Evolutionary conservation across 2,329 filamentous ascomycete species (phyloP).

Genomic region (Akanthomyces uredinophilus): DNA sequence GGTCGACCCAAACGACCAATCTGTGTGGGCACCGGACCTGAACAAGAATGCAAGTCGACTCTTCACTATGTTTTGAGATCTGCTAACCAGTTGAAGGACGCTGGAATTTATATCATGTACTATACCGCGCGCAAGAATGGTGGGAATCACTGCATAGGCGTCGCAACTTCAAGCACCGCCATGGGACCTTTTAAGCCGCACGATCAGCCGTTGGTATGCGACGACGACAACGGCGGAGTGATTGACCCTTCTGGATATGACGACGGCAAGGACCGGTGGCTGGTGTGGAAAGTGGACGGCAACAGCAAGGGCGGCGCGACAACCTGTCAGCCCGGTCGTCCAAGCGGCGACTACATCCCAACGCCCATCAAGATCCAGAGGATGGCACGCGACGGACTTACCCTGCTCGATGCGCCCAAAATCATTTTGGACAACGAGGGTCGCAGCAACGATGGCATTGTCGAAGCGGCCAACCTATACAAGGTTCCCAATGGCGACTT

Average conservation of each 20-base stretch:
- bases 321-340: conserved; percentile 8
- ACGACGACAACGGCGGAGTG: not conserved
- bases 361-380: conserved; percentile 15
- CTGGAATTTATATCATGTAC: conserved; percentile 13
- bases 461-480: conserved; percentile 12
- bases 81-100: not conserved
- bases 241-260: conserved; percentile 12
- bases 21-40: conserved; percentile 14
- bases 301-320: conserved; percentile 15
- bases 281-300: conserved; percentile 10
- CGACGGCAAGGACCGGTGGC: conserved; percentile 6
- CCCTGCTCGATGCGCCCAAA: conserved; percentile 5
- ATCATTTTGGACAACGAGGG: conserved; percentile 10
- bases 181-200: conserved; percentile 7
- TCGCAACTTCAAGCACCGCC: conserved; percentile 11
- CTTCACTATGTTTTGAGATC: not conserved
- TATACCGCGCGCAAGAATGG: conserved; percentile 5
- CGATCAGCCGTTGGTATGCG: conserved; percentile 7
- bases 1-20: conserved; percentile 11
- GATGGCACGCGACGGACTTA: conserved; percentile 9
- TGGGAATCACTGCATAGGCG: conserved; percentile 14
- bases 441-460: conserved; percentile 11
- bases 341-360: conserved; percentile 7
- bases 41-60: conserved; percentile 5
- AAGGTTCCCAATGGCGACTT: conserved; percentile 13